A percentile compares a stretch with the other conserved stretches of the same genome.
Conservation (phyloP, 208 protist genomes). For the Trypanosoma grayi region DNA sequence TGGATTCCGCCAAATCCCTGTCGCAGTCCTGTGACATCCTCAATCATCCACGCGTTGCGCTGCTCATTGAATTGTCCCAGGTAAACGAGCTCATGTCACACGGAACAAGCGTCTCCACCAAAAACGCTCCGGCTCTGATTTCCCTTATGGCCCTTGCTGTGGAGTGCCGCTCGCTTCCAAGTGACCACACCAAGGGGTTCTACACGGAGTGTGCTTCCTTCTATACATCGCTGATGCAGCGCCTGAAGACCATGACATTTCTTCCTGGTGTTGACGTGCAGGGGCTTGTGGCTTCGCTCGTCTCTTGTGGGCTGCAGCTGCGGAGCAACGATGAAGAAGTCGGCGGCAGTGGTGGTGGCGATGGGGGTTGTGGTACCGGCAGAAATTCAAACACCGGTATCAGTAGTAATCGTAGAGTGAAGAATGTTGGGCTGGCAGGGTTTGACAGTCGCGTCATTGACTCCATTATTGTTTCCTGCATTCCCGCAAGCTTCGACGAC, state of each 20-base stretch:
- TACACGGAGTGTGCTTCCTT: constrained; percentile 43
- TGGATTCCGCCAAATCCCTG: neutral
- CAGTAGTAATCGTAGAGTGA: constrained; percentile 12
- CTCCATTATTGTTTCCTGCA: constrained; percentile 46
- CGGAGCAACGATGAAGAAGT: constrained; percentile 26
- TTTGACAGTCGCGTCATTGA: constrained; percentile 68
- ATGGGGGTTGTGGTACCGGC: constrained; percentile 2
- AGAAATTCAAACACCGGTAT: constrained; percentile 8
- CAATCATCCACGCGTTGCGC: constrained; percentile 51
- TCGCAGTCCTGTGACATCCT: constrained; percentile 24
- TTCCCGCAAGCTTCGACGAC: constrained; percentile 49
- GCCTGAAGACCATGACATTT: constrained; percentile 31
- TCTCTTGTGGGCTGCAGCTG: constrained; percentile 74
- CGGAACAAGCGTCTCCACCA: constrained; percentile 27
- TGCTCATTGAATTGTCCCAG: constrained; percentile 61
- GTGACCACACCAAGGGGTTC: constrained; percentile 56
- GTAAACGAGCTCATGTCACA: constrained; percentile 39
- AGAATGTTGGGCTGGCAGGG: constrained; percentile 35
- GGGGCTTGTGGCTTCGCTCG: constrained; percentile 68
- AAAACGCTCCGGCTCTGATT: constrained; percentile 45
- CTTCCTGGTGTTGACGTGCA: constrained; percentile 49
- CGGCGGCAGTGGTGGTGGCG: neutral
- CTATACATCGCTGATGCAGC: constrained; percentile 22
- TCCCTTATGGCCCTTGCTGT: constrained; percentile 68
- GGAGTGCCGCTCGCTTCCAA: constrained; percentile 46